Evolutionary conservation across 305 asterid genomes (phyloP), one percentile per base, ranked within the genome.

Genomic region (Ajuga reptans): DNA sequence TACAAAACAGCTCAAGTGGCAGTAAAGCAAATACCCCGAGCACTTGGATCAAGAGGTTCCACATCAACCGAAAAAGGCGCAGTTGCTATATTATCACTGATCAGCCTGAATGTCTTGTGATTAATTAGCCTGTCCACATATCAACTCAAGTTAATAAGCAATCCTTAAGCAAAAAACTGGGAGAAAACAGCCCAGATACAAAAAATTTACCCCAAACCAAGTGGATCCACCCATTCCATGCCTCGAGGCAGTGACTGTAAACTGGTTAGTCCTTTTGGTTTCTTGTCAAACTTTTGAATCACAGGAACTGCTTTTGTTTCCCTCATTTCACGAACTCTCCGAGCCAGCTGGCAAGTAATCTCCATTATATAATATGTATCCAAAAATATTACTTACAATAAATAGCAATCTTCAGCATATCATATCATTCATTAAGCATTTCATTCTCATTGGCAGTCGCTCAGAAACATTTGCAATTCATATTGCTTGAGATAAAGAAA

Each of bases 321-420:
- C 84, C 99, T 89, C 97, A 93, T 89, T 72, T 91, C 97, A 68
- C 99, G 97, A 29, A 91, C 99, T 78, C 95, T 85, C 41, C 99
- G 86, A 24, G 86, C 85, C 72, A 93, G 87, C 99, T 93, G 96
- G 73, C 77, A 76, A 72, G 78, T 42, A 66, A 66, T n/a, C 10
- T 69, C 77, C 71, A 71, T 66, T 56, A 75, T 56, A 74, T 68
- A 54, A 77, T 50, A 41, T 69, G 14, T 66, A 74, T 43, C 55
- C 47, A 49, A 64, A 0, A 21, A 11, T 47, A 52, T 7, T 52
- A 66, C 50, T 10, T 18, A 18, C 50, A 64, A 52, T 41, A 41
- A 24, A 59, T 16, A 41, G 31, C 42, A 58, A 73, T 43, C 12
- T 55, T 37, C 64, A 31, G 16, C 24, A 54, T 47, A 57, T 72